Base-by-base conservation (phyloP, 495 filamentous ascomycete species). In the Lophium mytilinum region DNA sequence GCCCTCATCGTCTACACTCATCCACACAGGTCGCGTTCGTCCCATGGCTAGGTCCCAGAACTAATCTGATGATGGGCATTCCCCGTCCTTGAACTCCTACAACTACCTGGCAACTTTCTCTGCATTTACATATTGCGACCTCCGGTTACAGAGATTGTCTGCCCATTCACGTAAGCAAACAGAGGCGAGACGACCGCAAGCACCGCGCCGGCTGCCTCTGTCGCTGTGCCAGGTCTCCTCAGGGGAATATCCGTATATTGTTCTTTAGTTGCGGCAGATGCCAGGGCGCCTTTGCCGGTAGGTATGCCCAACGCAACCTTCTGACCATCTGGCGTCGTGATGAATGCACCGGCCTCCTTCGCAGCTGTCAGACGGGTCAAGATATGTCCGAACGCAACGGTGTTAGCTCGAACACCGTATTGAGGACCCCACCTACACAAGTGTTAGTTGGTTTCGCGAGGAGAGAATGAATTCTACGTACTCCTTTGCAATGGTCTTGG, bases 401-500 rank as follows among this genome's bases (percentile, higher is more conserved):
- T 89, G 71, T 94, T 94, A 12, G 86, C 82, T 41, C 89, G 76
- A 1, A 95, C 89, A 42, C 89, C 89, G 63, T 89, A 95, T 18
- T 75, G 68, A 0, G 89, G 89, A 37, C 89, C 89, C 89, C 89
- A 94, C 45, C 60, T 63, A 30, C 24, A 30, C 24, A 30, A 30
- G 2, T 3, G 24, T 30, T 30, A 30, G 24, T 30, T 30, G 24
- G 24, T 30, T 30, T 30, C 6, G 24, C 12, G 12, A 39, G 3
- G 7, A 40, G 37, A 41, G 19, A n/a, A 15, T 11, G 30, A 24
- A 11, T 30, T 30, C 24, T 19, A 63, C 60, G 21, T 43, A 63
- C 77, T 95, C 89, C 57, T 94, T 94, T 24, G 89, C 89, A 66
- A 94, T 88, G 10, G 87, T 88, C 70, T 90, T 89, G 51, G 86